A percentile compares a stretch with the other conserved stretches of the same genome.
Conservation (phyloP, 2,329 filamentous ascomycete species). For the Allantophomopsis cytisporea region DNA sequence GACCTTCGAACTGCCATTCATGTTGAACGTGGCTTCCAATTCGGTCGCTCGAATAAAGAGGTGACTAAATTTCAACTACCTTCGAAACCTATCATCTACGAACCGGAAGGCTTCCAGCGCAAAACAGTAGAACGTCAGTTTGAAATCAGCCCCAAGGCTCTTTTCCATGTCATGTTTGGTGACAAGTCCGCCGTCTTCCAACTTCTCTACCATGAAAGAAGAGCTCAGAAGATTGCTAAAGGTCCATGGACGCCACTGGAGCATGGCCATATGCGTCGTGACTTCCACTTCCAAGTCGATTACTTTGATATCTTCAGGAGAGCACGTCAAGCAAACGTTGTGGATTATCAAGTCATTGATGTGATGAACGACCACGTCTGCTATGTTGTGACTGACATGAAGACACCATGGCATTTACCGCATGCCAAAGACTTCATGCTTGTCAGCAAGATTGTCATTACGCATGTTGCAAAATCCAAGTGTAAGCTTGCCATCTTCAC, state of each 20-base stretch:
- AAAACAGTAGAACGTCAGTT: slow-evolving; percentile 70
- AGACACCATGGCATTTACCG: slow-evolving; percentile 59
- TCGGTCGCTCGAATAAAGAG: slow-evolving; percentile 18
- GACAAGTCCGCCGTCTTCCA: slow-evolving; percentile 94
- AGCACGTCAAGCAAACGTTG: slow-evolving; percentile 46
- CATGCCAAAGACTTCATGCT: slow-evolving; percentile 67
- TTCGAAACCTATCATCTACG: slow-evolving; percentile 66
- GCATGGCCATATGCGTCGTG: slow-evolving; percentile 56
- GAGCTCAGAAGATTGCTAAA: slow-evolving; percentile 69
- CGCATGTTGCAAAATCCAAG: slow-evolving; percentile 80
- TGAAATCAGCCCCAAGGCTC: slow-evolving; percentile 81
- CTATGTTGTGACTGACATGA: slow-evolving; percentile 49
- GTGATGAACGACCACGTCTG: slow-evolving; percentile 62
- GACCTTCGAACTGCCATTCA: slow-evolving; percentile 44
- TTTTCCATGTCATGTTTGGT: slow-evolving; percentile 93
- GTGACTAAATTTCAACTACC: slow-evolving; percentile 65
- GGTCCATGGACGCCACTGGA: slow-evolving; percentile 70
- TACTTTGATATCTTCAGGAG: slow-evolving; percentile 51
- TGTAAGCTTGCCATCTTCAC: slow-evolving; percentile 85
- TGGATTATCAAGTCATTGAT: slow-evolving; percentile 80
- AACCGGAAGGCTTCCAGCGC: slow-evolving; percentile 68
- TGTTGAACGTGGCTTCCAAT: slow-evolving; percentile 46
- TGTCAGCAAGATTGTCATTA: slow-evolving; percentile 85
- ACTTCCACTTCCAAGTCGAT: slow-evolving; percentile 70
- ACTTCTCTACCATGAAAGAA: slow-evolving; percentile 72